Conservation (phyloP, 2,329 filamentous ascomycete genomes). For the Cladosporium sp. region DNA sequence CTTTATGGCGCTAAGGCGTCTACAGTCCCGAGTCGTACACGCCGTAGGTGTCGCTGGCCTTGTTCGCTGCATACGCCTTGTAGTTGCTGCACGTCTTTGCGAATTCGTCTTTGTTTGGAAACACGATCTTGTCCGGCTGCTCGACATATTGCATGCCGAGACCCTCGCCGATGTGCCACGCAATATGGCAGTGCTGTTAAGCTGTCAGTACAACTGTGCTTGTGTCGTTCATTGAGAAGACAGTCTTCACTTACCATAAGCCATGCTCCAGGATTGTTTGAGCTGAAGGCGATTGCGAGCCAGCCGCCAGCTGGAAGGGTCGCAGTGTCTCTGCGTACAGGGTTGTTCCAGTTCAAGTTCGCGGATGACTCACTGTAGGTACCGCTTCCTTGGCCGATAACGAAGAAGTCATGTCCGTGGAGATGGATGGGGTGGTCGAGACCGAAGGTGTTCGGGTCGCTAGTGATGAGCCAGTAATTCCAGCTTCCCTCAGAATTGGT, state of each 20-base stretch:
- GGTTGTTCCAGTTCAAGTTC: constrained; percentile 38
- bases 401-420: constrained; percentile 34
- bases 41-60: constrained; percentile 24
- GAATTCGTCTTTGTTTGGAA: constrained; percentile 26
- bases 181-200: constrained; percentile 22
- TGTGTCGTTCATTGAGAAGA: too few relatives aligned
- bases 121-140: constrained; percentile 30
- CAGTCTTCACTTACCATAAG: neutral
- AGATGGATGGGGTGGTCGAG: constrained; percentile 22
- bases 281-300: constrained; percentile 47
- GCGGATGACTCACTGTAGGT: constrained; percentile 25
- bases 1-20: neutral
- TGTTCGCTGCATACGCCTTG: constrained; percentile 29
- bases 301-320: constrained; percentile 44
- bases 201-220: neutral
- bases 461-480: constrained; percentile 46
- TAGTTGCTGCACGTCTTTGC: constrained; percentile 32
- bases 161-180: constrained; percentile 55
- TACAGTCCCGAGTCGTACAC: constrained; percentile 31
- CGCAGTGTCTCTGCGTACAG: constrained; percentile 47
- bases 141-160: constrained; percentile 54
- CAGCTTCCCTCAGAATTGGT: constrained; percentile 34
- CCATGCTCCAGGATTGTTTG: constrained; percentile 48
- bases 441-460: constrained; percentile 19
- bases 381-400: constrained; percentile 28